These are phyloP conservation scores for Cinnamomum micranthum DNA, from an alignment of 164 flowering plant genomes.

Conservation along the genomic window DNA sequence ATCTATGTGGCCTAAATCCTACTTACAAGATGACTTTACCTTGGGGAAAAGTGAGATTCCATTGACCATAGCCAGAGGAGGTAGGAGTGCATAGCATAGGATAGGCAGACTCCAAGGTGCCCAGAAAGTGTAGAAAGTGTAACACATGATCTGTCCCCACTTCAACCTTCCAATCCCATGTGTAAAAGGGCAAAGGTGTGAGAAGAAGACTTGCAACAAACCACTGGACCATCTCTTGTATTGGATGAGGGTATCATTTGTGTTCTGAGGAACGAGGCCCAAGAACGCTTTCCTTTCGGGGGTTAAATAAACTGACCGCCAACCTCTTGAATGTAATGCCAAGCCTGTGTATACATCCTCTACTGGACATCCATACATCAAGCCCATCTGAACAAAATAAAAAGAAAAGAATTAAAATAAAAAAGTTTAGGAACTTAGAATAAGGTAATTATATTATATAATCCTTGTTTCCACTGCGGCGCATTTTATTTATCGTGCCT, in stretches of 20 bases:
- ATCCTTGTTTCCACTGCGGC: too few species aligned
- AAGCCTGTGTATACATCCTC: constrained; percentile 56
- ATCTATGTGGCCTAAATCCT: not conserved
- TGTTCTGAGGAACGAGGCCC: constrained; percentile 46
- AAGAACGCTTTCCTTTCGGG: constrained; percentile 42
- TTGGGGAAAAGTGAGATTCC: constrained; percentile 29
- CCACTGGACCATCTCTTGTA: constrained; percentile 58
- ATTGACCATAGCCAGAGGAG: constrained; percentile 28
- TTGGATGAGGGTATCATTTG: constrained; percentile 39
- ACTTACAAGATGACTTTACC: constrained; percentile 4
- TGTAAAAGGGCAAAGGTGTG: constrained; percentile 49
- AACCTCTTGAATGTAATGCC: constrained; percentile 51
- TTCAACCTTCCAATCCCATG: constrained; percentile 38
- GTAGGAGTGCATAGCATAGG: constrained; percentile 31
- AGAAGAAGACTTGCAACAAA: constrained; percentile 42
- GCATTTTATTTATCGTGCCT: too few species aligned
- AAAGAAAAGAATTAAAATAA: too few species aligned
- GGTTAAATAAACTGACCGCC: constrained; percentile 41
- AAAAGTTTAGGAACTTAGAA: too few species aligned
- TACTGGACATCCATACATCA: constrained; percentile 53
- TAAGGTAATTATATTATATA: too few species aligned
- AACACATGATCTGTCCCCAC: constrained; percentile 42
- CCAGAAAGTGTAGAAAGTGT: constrained; percentile 43
- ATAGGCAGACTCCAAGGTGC: constrained; percentile 42
- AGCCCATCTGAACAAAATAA: constrained; percentile 37